Base-by-base conservation (phyloP, 345 rosid species). In the Arabidopsis suecica region DNA sequence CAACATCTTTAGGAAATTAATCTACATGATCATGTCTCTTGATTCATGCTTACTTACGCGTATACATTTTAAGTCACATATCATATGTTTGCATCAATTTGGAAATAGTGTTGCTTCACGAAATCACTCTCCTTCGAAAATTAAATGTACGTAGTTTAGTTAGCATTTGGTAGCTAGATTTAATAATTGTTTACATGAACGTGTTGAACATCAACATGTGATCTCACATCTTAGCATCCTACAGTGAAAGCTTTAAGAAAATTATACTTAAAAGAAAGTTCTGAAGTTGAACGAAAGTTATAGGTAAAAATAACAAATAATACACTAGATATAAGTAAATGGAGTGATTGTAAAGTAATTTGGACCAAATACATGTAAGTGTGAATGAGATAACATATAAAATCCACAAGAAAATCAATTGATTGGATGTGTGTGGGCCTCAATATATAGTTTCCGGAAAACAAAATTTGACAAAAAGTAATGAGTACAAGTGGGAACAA, bases 401-500 rank as follows among this genome's bases (percentile, higher is more conserved):
- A 34, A 65, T 61, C 41, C 70, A 36, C 44, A 62, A 25, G 44
- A 69, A 42, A 18, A 34, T 54, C 65, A 56, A 47, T 45, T 45
- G 45, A 40, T 69, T 54, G 59, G 13, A 25, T 36, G 59, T 37
- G 51, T 37, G 75, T 77, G 75, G 76, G 50, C 2, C 77, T 53
- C 16, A 28, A 28, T 8, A 8, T 60, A 14, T 10, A 51, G 13
- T 59, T 48, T 68, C 28, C 37, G 11, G 42, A 58, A 57, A 55
- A 71, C 6, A 57, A 30, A 48, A 16, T 16, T 16, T 16, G 18
- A 16, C 18, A 16, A 16, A 33, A 2, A 4, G 14, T 37, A 47
- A 57, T 25, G 68, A 72, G 67, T 18, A 61, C 67, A 20, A 51
- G 59, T 80, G 74, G 83, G 80, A 83, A 78, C 78, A 72, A 6